Percentiles rank a stretch among this genome's conserved stretches.
Conservation (phyloP, 495 filamentous ascomycete genomes). For the Aspergillus ostianus region DNA sequence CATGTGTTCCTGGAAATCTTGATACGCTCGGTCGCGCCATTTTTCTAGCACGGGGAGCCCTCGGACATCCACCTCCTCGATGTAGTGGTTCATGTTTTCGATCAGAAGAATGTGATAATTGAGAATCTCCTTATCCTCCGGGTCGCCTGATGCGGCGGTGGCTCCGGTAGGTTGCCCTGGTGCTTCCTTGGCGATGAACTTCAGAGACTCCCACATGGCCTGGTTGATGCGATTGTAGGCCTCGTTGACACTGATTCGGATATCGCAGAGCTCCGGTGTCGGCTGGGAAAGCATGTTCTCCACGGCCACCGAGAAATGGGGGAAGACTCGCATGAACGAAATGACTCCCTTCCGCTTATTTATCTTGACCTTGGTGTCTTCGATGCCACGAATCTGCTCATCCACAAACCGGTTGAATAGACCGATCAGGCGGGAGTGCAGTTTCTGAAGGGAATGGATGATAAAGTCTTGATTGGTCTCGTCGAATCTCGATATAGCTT, state of each 20-base stretch:
- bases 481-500: slow-evolving; percentile 69
- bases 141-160: slow-evolving; percentile 59
- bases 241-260: slow-evolving; percentile 76
- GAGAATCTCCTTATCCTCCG: slow-evolving; percentile 90
- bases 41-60: slow-evolving; percentile 71
- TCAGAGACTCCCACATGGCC: slow-evolving; percentile 94
- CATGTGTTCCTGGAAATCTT: slow-evolving; percentile 87
- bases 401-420: slow-evolving; percentile 89
- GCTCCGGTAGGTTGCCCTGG: slow-evolving; percentile 55
- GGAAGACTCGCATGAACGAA: slow-evolving; percentile 89
- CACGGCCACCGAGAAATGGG: slow-evolving; percentile 72
- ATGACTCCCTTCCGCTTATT: slow-evolving; percentile 98
- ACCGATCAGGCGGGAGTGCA: slow-evolving; percentile 70
- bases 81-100: slow-evolving; percentile 97
- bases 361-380: slow-evolving; percentile 98
- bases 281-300: slow-evolving; percentile 73
- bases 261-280: slow-evolving; percentile 55
- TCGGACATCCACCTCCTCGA: slow-evolving; percentile 83
- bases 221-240: slow-evolving; percentile 88
- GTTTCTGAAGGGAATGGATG: slow-evolving; percentile 70
- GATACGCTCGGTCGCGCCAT: slow-evolving; percentile 72
- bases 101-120: slow-evolving; percentile 97
- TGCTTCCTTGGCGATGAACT: slow-evolving; percentile 92
- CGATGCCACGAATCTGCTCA: slow-evolving; percentile 90
- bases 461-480: slow-evolving; percentile 93